These are phyloP conservation scores for Xylariaceae sp. DNA, from an alignment of 2,329 filamentous ascomycete species.

Conservation along the genomic window DNA sequence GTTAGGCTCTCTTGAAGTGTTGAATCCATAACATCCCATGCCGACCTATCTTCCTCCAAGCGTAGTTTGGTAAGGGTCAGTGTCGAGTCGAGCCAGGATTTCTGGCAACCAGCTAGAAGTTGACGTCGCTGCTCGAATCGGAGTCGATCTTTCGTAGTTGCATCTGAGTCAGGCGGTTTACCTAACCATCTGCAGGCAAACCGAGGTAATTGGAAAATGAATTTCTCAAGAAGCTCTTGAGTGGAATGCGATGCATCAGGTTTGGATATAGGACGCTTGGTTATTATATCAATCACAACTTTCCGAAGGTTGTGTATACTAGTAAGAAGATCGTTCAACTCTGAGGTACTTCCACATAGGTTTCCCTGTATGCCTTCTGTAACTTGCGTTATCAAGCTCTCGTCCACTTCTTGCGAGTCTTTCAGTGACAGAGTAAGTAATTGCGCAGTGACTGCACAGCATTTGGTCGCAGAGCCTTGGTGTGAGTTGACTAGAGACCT, in stretches of 20 bases:
- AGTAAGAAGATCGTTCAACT: slow-evolving; percentile 58
- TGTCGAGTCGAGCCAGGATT: slow-evolving; percentile 56
- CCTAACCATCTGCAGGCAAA: slow-evolving; percentile 61
- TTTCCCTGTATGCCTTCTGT: slow-evolving; percentile 54
- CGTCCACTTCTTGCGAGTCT: slow-evolving; percentile 36
- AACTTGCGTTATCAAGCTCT: slow-evolving; percentile 44
- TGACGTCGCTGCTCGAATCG: slow-evolving; percentile 60
- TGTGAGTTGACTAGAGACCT: slow-evolving; percentile 34
- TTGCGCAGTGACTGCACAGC: slow-evolving; percentile 52
- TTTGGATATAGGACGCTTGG: slow-evolving; percentile 12
- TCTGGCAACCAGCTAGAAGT: slow-evolving; percentile 48
- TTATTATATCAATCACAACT: slow-evolving; percentile 47
- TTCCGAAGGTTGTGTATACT: slow-evolving; percentile 54
- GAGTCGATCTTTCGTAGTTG: slow-evolving; percentile 53
- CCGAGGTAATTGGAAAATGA: slow-evolving; percentile 56
- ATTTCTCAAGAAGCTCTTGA: slow-evolving; percentile 45
- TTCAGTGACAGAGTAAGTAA: slow-evolving; percentile 53
- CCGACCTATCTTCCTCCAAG: slow-evolving; percentile 43
- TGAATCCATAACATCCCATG: slow-evolving; percentile 55
- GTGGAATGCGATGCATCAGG: slow-evolving; percentile 9
- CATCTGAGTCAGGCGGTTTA: slow-evolving; percentile 48
- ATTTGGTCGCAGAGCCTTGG: slow-evolving; percentile 45
- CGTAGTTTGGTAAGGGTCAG: slow-evolving; percentile 53
- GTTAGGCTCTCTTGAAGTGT: slow-evolving; percentile 53
- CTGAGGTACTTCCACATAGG: slow-evolving; percentile 54